Evolutionary conservation across 2,329 filamentous ascomycete species (phyloP).

Genomic region (Dactylellina parvicollis): DNA sequence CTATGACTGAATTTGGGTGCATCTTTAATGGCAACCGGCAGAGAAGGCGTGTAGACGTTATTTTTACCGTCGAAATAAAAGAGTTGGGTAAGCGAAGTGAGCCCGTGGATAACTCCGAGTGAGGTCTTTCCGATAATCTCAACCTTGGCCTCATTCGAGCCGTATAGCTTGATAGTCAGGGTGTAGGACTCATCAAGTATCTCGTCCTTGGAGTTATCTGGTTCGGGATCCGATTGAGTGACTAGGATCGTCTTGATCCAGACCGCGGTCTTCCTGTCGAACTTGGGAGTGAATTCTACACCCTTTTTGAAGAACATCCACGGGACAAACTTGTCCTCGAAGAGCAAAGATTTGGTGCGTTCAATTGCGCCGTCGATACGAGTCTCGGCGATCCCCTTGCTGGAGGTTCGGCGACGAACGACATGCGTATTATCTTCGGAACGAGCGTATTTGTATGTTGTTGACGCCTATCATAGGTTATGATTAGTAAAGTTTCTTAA

Average conservation of each 20-base stretch:
- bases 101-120: constrained; percentile 75
- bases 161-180: constrained; percentile 69
- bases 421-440: constrained; percentile 60
- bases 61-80: constrained; percentile 68
- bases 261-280: constrained; percentile 61
- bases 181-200: constrained; percentile 80
- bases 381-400: constrained; percentile 65
- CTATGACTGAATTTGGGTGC: constrained; percentile 78
- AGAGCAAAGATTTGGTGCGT: constrained; percentile 72
- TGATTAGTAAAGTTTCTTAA: too few species aligned
- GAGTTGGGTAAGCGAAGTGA: constrained; percentile 81
- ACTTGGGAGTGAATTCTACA: constrained; percentile 72
- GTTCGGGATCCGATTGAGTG: constrained; percentile 69
- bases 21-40: constrained; percentile 78
- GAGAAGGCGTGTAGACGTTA: constrained; percentile 73
- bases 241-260: constrained; percentile 72
- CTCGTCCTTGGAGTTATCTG: constrained; percentile 70
- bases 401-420: constrained; percentile 68
- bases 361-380: constrained; percentile 55
- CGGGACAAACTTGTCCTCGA: constrained; percentile 75
- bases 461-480: constrained; percentile 62
- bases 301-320: constrained; percentile 79
- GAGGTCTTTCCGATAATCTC: constrained; percentile 73
- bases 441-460: constrained; percentile 64
- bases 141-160: constrained; percentile 64